These are phyloP conservation scores for Suillus lakei DNA, from an alignment of 768 basidiomycete species.

Conservation along the genomic window DNA sequence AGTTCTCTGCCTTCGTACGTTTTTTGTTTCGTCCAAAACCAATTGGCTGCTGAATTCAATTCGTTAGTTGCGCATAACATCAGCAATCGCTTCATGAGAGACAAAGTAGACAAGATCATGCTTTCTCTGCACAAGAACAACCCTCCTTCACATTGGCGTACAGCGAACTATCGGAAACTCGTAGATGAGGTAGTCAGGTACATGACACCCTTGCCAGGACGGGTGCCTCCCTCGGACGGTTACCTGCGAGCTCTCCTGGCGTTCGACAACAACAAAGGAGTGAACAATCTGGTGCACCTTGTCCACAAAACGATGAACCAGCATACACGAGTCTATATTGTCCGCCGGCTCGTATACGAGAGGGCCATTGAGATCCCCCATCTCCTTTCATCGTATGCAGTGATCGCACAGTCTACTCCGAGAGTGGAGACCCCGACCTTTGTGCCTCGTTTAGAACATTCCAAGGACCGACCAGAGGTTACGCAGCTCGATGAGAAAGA, in stretches of 20 bases:
- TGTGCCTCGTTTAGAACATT: constrained; percentile 14
- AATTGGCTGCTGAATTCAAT: not conserved
- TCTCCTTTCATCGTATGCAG: constrained; percentile 27
- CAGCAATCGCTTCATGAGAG: not conserved
- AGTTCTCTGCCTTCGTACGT: constrained; percentile 53
- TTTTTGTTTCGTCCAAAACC: not conserved
- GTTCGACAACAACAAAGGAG: constrained; percentile 17
- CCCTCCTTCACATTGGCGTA: constrained; percentile 1
- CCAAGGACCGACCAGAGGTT: not conserved
- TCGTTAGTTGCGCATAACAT: constrained; percentile 41
- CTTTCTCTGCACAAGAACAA: constrained; percentile 14
- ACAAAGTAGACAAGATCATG: constrained; percentile 12
- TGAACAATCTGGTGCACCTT: constrained; percentile 28
- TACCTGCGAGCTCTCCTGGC: constrained; percentile 19
- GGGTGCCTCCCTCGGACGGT: not conserved
- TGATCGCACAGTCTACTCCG: constrained; percentile 19
- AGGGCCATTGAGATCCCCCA: constrained; percentile 33
- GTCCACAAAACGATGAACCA: constrained; percentile 20
- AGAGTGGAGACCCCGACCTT: constrained; percentile 22
- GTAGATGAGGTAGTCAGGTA: constrained; percentile 10
- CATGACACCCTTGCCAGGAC: not conserved
- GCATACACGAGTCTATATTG: not conserved
- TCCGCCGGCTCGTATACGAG: constrained; percentile 37
- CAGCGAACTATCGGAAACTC: constrained; percentile 16
- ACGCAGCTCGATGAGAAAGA: not conserved